phyloP scores from a whole-genome alignment of 2,329 filamentous ascomycete species.

The Fusarium annulatum region DNA sequence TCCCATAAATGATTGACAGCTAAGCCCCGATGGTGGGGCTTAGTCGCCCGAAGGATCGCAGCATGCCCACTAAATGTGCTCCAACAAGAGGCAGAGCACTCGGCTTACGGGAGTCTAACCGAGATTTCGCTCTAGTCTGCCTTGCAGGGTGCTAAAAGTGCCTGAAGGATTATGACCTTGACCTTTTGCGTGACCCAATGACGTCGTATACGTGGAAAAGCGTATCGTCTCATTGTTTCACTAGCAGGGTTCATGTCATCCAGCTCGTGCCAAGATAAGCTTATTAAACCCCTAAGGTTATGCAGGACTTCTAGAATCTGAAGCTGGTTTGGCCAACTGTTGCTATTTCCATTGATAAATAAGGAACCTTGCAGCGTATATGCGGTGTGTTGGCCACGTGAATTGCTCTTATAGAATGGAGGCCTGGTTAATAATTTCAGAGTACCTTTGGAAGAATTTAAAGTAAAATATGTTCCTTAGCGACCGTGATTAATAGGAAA shows the following conservation, averaged over 20 bases:
- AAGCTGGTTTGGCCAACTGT: neutral
- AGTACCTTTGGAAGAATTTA: neutral
- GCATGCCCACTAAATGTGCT: neutral
- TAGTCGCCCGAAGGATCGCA: neutral
- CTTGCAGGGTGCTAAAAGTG: neutral
- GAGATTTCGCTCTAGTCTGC: neutral
- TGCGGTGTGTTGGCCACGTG: neutral
- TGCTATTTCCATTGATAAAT: neutral
- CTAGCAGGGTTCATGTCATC: neutral
- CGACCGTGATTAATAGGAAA: rapidly evolving
- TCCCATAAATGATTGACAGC: neutral
- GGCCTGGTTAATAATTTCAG: too few species aligned
- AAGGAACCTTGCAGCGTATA: neutral
- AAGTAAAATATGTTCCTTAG: rapidly evolving
- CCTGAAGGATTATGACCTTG: neutral
- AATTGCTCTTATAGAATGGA: too few species aligned
- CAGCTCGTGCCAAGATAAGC: too few species aligned
- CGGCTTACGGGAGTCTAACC: neutral
- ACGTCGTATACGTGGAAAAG: neutral
- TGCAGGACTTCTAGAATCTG: neutral
- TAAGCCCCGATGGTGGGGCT: neutral
- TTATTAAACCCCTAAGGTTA: neutral
- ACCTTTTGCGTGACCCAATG: neutral
- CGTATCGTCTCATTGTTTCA: neutral
- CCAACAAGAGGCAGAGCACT: neutral